A percentile compares a stretch with the other conserved stretches of the same genome.
These are phyloP conservation scores for Inosperma sp. DNA, from an alignment of 768 basidiomycete species.

Conservation along the genomic window DNA sequence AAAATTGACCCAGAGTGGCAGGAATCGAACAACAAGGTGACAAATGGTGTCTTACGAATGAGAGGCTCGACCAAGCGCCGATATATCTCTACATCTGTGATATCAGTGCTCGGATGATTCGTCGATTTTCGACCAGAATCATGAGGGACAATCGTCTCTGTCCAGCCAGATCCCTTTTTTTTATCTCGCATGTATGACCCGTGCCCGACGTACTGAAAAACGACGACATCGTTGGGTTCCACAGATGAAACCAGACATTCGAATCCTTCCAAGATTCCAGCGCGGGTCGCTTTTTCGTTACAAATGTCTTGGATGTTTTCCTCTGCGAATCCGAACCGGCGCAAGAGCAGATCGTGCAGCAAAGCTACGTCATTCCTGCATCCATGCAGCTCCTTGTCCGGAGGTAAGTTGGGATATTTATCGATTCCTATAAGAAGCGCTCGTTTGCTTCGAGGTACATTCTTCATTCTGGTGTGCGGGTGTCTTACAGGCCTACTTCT, in stretches of 20 bases:
- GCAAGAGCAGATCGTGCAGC: not conserved
- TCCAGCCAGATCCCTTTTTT: not conserved
- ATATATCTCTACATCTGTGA: not conserved
- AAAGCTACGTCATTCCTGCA: not conserved
- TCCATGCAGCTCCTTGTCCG: not conserved
- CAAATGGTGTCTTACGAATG: not conserved
- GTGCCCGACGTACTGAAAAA: not conserved
- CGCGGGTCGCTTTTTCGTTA: not conserved
- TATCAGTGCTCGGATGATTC: not conserved
- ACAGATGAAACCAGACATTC: not conserved
- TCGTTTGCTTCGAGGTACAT: not conserved
- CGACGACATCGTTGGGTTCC: not conserved
- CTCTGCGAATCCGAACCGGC: not conserved
- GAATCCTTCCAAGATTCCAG: not conserved
- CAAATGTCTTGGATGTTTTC: not conserved
- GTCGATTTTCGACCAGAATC: not conserved
- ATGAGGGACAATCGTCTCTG: not conserved
- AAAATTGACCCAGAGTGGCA: not conserved
- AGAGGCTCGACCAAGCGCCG: not conserved
- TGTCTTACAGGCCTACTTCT: no score
- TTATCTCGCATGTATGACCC: not conserved
- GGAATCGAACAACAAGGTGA: slow-evolving; percentile 1
- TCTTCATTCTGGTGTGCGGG: not conserved
- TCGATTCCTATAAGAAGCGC: not conserved
- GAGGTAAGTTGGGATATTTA: not conserved